These are phyloP conservation scores for Argentina anserina DNA, from an alignment of 306 rosid species.

Conservation along the genomic window DNA sequence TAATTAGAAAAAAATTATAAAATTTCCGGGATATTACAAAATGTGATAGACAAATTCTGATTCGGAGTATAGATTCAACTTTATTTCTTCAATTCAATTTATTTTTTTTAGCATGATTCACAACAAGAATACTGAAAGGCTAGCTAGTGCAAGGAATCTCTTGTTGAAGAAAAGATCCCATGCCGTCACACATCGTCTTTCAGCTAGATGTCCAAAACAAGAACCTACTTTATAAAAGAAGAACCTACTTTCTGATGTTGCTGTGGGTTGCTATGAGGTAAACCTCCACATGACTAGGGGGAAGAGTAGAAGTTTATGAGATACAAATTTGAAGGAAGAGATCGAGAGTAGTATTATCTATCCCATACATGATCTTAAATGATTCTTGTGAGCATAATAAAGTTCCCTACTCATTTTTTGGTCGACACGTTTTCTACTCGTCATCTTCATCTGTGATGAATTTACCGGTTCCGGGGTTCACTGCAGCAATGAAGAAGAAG, in stretches of 20 bases:
- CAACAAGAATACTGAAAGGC: background rate
- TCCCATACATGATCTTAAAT: conserved; percentile 15
- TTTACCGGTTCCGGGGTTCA: conserved; percentile 95
- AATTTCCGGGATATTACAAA: too few species aligned
- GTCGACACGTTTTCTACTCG: conserved; percentile 27
- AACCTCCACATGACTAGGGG: background rate
- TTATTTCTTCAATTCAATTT: background rate
- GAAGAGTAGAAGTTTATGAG: background rate
- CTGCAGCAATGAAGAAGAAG: conserved; percentile 93
- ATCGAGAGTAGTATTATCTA: conserved; percentile 2
- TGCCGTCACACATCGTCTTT: background rate
- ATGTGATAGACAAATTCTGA: background rate
- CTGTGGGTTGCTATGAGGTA: background rate
- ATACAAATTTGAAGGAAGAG: background rate
- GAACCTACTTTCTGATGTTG: background rate
- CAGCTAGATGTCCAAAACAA: background rate
- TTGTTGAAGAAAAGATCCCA: background rate
- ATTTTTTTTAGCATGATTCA: background rate
- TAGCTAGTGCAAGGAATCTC: background rate
- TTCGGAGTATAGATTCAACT: background rate
- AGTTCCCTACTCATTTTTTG: conserved; percentile 24
- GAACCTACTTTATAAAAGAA: background rate
- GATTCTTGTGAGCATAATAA: background rate
- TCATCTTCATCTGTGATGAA: conserved; percentile 73
- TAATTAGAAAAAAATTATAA: too few species aligned